Percentiles rank a stretch among this genome's conserved stretches.
Evolutionary conservation across 78 protist genomes (phyloP).

Genomic region (Mantamonas sphyraenae): DNA sequence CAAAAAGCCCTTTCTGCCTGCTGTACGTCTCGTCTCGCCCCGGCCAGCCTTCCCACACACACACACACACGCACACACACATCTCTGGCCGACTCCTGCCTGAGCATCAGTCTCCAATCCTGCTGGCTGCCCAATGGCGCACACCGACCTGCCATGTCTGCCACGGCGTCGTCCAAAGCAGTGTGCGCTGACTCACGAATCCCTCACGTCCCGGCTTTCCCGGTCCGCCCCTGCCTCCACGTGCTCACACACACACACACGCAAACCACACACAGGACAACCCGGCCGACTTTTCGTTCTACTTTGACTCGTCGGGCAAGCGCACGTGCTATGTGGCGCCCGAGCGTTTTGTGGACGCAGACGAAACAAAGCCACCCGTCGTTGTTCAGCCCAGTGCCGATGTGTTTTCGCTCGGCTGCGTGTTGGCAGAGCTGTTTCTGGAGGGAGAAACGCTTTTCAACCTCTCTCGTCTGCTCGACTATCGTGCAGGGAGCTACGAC

Average conservation of each 20-base stretch:
- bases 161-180: too few species aligned
- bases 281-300: slow-evolving; percentile 81
- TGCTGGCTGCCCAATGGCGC: slow-evolving; percentile 27
- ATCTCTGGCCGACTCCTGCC: background rate
- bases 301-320: slow-evolving; percentile 70
- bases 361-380: background rate
- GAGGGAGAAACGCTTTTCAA: slow-evolving; percentile 60
- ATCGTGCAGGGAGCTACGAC: slow-evolving; percentile 29
- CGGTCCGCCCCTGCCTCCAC: too few species aligned
- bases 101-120: slow-evolving; percentile 57
- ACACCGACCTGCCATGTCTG: background rate
- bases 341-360: slow-evolving; percentile 56
- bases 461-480: slow-evolving; percentile 42
- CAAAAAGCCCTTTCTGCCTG: background rate
- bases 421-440: slow-evolving; percentile 54
- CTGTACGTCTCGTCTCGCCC: slow-evolving; percentile 1
- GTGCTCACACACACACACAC: background rate
- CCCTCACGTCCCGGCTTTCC: background rate
- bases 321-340: slow-evolving; percentile 86
- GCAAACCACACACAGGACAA: slow-evolving; percentile 32
- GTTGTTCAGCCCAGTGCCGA: slow-evolving; percentile 68
- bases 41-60: too few species aligned
- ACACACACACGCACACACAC: too few species aligned
- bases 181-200: background rate
- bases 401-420: slow-evolving; percentile 63